Evolutionary conservation across 352 stramenopile species (phyloP).

Genomic region (Globisporangium orthogonon): DNA sequence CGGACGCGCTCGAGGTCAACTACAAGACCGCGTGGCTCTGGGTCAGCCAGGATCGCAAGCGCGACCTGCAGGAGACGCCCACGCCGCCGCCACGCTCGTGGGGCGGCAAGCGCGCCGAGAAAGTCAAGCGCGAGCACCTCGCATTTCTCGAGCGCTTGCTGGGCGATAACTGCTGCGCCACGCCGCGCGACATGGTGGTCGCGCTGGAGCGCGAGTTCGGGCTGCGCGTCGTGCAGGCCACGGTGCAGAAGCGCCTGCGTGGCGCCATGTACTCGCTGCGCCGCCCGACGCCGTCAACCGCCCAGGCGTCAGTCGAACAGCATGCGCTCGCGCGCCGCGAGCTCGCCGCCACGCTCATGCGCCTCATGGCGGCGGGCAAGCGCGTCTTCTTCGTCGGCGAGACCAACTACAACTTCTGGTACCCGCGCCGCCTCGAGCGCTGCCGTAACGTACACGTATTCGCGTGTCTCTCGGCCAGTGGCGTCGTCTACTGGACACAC

Average conservation of each 20-base stretch:
- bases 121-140: slow-evolving; percentile 15
- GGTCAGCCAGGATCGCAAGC: slow-evolving; percentile 16
- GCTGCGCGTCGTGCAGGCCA: slow-evolving; percentile 12
- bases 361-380: slow-evolving; percentile 3
- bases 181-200: slow-evolving; percentile 15
- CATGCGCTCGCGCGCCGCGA: slow-evolving; percentile 3
- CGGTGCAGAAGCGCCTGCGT: slow-evolving; percentile 14
- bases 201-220: slow-evolving; percentile 12
- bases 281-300: not conserved
- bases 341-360: slow-evolving; percentile 2
- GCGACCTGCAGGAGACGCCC: slow-evolving; percentile 12
- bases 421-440: slow-evolving; percentile 13
- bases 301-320: slow-evolving; percentile 3
- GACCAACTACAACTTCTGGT: slow-evolving; percentile 19
- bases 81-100: slow-evolving; percentile 4
- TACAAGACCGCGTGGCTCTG: slow-evolving; percentile 20
- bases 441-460: slow-evolving; percentile 16
- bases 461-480: slow-evolving; percentile 10
- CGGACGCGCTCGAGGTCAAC: slow-evolving; percentile 15
- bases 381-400: slow-evolving; percentile 13
- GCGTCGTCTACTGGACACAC: slow-evolving; percentile 11
- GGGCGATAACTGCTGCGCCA: slow-evolving; percentile 15
- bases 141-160: slow-evolving; percentile 15
- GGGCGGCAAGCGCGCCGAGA: slow-evolving; percentile 18
- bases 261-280: slow-evolving; percentile 14